Conservation (phyloP, 768 basidiomycete species). For the Psilocybe cyanescens region DNA sequence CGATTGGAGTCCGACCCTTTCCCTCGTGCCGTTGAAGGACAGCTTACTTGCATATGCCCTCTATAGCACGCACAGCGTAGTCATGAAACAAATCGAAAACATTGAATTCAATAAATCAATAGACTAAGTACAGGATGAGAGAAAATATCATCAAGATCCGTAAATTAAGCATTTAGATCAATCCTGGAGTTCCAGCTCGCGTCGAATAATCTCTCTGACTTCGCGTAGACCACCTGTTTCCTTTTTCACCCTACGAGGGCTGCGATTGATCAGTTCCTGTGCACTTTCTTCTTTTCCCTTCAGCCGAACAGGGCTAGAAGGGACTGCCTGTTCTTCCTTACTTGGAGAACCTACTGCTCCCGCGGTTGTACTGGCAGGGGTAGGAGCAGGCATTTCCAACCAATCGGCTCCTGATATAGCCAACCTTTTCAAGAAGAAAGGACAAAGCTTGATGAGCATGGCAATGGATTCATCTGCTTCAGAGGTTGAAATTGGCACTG, state of each 20-base stretch:
- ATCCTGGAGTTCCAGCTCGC: constrained; percentile 76
- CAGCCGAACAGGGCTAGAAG: constrained; percentile 53
- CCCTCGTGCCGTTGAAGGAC: constrained; percentile 3
- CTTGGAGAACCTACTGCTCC: constrained; percentile 39
- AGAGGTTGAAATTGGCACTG: constrained; percentile 75
- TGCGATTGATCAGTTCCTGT: constrained; percentile 63
- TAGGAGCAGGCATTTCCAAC: constrained; percentile 63
- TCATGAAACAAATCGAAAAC: not conserved
- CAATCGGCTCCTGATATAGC: constrained; percentile 61
- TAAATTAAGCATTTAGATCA: constrained; percentile 42
- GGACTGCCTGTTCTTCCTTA: constrained; percentile 37
- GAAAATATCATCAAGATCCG: constrained; percentile 22
- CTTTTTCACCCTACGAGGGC: constrained; percentile 71
- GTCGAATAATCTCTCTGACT: constrained; percentile 81
- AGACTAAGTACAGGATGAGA: constrained; percentile 9
- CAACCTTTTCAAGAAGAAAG: constrained; percentile 76
- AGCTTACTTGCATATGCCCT: constrained; percentile 1
- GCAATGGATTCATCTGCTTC: constrained; percentile 78
- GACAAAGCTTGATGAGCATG: constrained; percentile 70
- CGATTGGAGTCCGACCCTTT: constrained; percentile 2
- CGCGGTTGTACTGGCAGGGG: constrained; percentile 16
- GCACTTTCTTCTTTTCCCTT: constrained; percentile 60
- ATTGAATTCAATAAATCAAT: constrained; percentile 19
- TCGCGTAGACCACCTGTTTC: constrained; percentile 77
- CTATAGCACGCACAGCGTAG: not conserved